Percentiles rank a stretch among this genome's conserved stretches.
Conservation (phyloP, 1,284 basidiomycete genomes). For the Cryptococcus deneoformans region DNA sequence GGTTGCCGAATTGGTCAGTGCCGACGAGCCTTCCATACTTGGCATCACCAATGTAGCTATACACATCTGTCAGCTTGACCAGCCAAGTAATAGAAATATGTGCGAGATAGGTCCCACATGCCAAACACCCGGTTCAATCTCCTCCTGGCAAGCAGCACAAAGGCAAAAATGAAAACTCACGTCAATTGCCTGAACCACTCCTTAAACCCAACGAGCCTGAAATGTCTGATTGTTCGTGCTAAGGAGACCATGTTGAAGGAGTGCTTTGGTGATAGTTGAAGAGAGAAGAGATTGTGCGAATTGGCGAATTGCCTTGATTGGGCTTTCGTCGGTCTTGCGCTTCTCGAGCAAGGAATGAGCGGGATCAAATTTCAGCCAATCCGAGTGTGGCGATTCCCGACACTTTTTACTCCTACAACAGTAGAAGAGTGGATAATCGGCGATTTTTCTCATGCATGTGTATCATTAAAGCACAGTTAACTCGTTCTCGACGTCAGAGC, state of each 20-base stretch:
- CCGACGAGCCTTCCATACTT: slow-evolving; percentile 78
- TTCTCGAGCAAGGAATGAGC: neutral
- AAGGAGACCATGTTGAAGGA: slow-evolving; percentile 62
- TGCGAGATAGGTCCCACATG: no score
- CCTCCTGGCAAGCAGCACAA: no score
- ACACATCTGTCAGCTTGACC: slow-evolving; percentile 2
- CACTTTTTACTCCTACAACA: no score
- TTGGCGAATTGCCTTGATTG: neutral
- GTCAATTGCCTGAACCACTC: slow-evolving; percentile 74
- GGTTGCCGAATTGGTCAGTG: slow-evolving; percentile 86
- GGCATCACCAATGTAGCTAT: slow-evolving; percentile 84
- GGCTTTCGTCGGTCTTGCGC: no score
- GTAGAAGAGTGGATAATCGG: no score
- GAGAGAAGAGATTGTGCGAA: neutral
- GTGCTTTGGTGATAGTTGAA: neutral
- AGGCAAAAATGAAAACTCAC: slow-evolving; percentile 27
- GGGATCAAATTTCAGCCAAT: slow-evolving; percentile 10
- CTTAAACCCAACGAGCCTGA: slow-evolving; percentile 68
- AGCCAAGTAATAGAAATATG: neutral
- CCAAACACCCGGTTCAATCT: no score
- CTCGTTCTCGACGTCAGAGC: no score
- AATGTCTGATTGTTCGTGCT: slow-evolving; percentile 67
- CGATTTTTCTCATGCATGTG: no score
- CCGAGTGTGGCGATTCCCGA: slow-evolving; percentile 5
- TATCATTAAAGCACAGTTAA: no score